These are phyloP conservation scores for Penicillium lividum DNA, from an alignment of 495 filamentous ascomycete species.

Conservation along the genomic window DNA sequence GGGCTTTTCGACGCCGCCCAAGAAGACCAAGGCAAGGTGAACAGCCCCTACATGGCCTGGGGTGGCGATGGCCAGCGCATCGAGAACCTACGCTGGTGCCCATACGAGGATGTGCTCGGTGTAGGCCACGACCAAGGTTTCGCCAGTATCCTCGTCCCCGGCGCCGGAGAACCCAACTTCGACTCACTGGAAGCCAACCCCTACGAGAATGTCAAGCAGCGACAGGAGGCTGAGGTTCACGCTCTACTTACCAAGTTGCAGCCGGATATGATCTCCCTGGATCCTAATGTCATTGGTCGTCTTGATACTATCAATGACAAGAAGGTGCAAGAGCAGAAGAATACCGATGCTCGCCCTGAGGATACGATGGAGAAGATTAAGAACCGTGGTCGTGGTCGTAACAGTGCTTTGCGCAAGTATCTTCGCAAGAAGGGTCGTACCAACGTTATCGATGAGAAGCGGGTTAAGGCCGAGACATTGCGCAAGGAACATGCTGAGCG, in stretches of 20 bases:
- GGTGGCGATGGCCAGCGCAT: conserved; percentile 82
- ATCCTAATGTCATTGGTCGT: conserved; percentile 86
- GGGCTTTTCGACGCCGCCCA: conserved; percentile 75
- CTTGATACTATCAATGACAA: conserved; percentile 75
- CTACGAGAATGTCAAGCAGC: conserved; percentile 92
- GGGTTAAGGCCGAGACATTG: conserved; percentile 65
- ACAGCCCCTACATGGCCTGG: conserved; percentile 91
- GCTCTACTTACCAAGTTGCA: conserved; percentile 87
- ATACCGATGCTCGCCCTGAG: conserved; percentile 71
- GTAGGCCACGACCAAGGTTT: conserved; percentile 84
- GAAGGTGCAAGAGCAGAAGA: conserved; percentile 69
- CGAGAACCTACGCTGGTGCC: conserved; percentile 86
- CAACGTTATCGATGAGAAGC: conserved; percentile 91
- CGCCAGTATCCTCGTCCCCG: conserved; percentile 83
- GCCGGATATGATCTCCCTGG: conserved; percentile 94
- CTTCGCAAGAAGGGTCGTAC: conserved; percentile 83
- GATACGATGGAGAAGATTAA: conserved; percentile 69
- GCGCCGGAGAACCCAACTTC: conserved; percentile 94
- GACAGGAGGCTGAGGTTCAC: conserved; percentile 91
- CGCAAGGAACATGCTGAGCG: conserved; percentile 64
- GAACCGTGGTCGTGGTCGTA: conserved; percentile 86
- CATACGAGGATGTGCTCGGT: conserved; percentile 90
- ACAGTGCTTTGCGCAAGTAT: conserved; percentile 81
- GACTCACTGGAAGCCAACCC: conserved; percentile 92
- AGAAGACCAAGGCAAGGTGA: conserved; percentile 72